Evolutionary conservation across 768 basidiomycete genomes (phyloP).

Genomic region (Tricholoma flavovirens): DNA sequence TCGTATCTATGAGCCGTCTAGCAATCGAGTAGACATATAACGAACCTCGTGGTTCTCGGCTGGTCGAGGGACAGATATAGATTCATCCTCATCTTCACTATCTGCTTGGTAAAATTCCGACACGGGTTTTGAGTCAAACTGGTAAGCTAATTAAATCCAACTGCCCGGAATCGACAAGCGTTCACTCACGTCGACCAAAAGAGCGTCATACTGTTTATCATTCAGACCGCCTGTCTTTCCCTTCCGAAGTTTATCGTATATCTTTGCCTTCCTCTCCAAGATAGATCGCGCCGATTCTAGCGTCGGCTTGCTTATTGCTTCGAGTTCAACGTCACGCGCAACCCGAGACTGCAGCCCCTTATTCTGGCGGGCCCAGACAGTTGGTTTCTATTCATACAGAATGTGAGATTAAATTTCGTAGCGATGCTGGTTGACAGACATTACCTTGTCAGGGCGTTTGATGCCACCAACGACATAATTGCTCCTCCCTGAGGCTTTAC

Average conservation of each 20-base stretch:
- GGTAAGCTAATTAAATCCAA: not conserved
- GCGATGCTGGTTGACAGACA: conserved; percentile 5
- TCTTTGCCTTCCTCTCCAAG: conserved; percentile 71
- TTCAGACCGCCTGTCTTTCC: conserved; percentile 76
- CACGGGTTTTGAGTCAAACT: conserved; percentile 63
- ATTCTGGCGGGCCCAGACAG: conserved; percentile 71
- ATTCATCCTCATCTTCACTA: conserved; percentile 77
- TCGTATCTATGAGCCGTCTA: conserved; percentile 3
- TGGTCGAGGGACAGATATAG: conserved; percentile 52
- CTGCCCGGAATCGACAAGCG: not conserved
- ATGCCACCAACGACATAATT: conserved; percentile 54
- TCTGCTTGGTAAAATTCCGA: conserved; percentile 55
- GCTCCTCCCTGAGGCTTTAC: conserved; percentile 53
- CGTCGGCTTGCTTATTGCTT: conserved; percentile 62
- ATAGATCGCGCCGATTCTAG: conserved; percentile 66
- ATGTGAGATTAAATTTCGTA: not conserved
- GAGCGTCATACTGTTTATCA: conserved; percentile 64
- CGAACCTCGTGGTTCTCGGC: conserved; percentile 35
- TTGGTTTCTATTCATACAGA: conserved; percentile 76
- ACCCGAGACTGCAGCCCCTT: conserved; percentile 65
- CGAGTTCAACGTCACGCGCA: conserved; percentile 63
- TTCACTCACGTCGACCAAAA: conserved; percentile 73
- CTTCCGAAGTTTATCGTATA: conserved; percentile 73
- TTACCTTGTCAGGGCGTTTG: conserved; percentile 70
- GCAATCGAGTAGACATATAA: not conserved